A percentile compares a stretch with the other conserved stretches of the same genome.
Conservation (phyloP, 192 early-diverging fungal species). For the Mortierella claussenii region DNA sequence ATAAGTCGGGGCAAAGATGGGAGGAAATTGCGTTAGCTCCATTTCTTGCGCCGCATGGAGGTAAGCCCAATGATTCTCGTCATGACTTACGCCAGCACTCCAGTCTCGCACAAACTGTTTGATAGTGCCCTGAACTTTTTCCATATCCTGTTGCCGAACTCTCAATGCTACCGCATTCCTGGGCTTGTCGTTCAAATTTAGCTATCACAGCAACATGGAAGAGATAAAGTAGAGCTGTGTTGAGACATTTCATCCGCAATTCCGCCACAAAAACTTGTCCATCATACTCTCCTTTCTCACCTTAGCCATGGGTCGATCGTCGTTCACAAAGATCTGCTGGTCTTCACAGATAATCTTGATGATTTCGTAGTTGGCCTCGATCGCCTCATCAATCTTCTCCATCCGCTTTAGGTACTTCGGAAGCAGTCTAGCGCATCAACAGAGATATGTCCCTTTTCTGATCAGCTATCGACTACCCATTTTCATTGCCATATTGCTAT, state of each 20-base stretch:
- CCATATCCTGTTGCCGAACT: slow-evolving; percentile 77
- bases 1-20: background rate
- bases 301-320: slow-evolving; percentile 37
- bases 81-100: slow-evolving; percentile 74
- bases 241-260: background rate
- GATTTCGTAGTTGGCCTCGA: slow-evolving; percentile 67
- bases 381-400: slow-evolving; percentile 65
- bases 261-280: background rate
- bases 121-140: slow-evolving; percentile 89
- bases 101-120: slow-evolving; percentile 97
- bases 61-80: too few relatives aligned
- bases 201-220: slow-evolving; percentile 2
- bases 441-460: too few relatives aligned
- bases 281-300: too few relatives aligned
- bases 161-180: slow-evolving; percentile 42
- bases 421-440: slow-evolving; percentile 35
- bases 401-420: slow-evolving; percentile 72
- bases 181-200: slow-evolving; percentile 24
- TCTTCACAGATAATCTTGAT: slow-evolving; percentile 64
- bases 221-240: background rate
- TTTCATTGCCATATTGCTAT: background rate
- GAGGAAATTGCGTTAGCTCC: background rate
- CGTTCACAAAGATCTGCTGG: slow-evolving; percentile 56
- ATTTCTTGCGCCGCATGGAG: too few relatives aligned
- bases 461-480: too few relatives aligned